These are phyloP conservation scores for Musa troglodytarum DNA, from an alignment of 176 grass and related monocot species.

Conservation along the genomic window DNA sequence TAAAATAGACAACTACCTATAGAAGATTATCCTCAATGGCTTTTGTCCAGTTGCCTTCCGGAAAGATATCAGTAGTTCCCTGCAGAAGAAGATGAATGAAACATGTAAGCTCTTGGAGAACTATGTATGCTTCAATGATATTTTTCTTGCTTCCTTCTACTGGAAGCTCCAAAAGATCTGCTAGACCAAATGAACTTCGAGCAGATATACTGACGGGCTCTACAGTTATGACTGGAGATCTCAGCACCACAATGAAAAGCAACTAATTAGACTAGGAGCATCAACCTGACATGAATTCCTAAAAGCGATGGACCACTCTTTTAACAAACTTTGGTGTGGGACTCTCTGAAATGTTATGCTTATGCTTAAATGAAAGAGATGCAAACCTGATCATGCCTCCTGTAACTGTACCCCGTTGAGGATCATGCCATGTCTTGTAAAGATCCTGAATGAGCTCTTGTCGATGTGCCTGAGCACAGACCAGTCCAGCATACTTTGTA, in stretches of 20 bases:
- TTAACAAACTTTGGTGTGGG: neutral
- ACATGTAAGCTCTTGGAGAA: neutral
- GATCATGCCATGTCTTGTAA: slow-evolving; percentile 97
- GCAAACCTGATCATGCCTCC: slow-evolving; percentile 75
- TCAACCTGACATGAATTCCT: too few species aligned
- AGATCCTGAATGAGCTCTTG: slow-evolving; percentile 86
- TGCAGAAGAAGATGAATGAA: slow-evolving; percentile 13
- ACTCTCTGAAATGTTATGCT: neutral
- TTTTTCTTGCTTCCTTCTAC: neutral
- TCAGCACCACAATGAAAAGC: too few species aligned
- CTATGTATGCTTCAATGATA: neutral
- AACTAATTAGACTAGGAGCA: too few species aligned
- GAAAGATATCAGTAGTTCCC: slow-evolving; percentile 95
- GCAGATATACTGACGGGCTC: neutral
- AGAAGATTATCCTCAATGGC: slow-evolving; percentile 85
- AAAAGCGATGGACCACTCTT: too few species aligned
- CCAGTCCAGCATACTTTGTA: slow-evolving; percentile 62
- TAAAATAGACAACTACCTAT: slow-evolving; percentile 9
- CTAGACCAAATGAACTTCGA: neutral
- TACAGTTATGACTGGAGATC: neutral
- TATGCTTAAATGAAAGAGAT: neutral
- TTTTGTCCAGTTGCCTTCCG: slow-evolving; percentile 96
- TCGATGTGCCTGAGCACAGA: slow-evolving; percentile 60
- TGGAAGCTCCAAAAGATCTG: neutral
- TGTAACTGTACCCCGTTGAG: slow-evolving; percentile 69